Evolutionary conservation across 495 filamentous ascomycete species (phyloP).

Genomic region (Aspergillus cavernicola): DNA sequence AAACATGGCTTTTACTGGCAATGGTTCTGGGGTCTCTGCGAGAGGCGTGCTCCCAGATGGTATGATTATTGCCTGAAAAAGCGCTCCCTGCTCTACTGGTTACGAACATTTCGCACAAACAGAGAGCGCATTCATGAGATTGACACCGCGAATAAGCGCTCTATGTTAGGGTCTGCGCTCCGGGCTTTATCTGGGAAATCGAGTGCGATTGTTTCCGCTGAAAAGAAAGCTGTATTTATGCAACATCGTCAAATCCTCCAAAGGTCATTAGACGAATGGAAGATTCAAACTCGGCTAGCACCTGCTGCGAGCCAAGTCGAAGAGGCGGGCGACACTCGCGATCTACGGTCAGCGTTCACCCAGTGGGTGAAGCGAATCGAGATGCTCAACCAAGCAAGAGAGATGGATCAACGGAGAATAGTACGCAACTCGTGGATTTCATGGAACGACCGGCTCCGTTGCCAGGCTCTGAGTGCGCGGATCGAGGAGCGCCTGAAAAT

Average conservation of each 20-base stretch:
- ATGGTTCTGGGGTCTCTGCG: constrained; percentile 56
- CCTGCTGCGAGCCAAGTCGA: constrained; percentile 46
- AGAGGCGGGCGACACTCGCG: constrained; percentile 44
- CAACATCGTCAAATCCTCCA: constrained; percentile 29
- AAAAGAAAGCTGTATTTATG: constrained; percentile 32
- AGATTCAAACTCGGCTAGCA: constrained; percentile 39
- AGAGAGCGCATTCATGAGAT: constrained; percentile 42
- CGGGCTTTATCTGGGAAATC: constrained; percentile 33
- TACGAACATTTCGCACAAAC: constrained; percentile 41
- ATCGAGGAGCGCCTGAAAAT: constrained; percentile 58
- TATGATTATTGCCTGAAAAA: constrained; percentile 46
- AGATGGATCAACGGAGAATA: constrained; percentile 49
- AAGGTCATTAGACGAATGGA: constrained; percentile 36
- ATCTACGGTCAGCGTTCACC: constrained; percentile 45
- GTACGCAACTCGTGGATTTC: constrained; percentile 56
- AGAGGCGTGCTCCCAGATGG: constrained; percentile 52
- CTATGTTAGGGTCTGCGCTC: constrained; percentile 22
- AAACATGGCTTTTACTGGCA: constrained; percentile 45
- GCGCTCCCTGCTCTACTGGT: constrained; percentile 44
- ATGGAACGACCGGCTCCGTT: constrained; percentile 66
- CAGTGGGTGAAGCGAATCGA: constrained; percentile 50
- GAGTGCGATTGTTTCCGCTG: constrained; percentile 22
- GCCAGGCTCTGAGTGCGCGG: constrained; percentile 45
- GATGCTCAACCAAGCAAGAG: constrained; percentile 50
- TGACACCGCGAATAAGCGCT: constrained; percentile 27